Conservation (phyloP, 306 rosid species). For the Macrotyloma uniflorum region DNA sequence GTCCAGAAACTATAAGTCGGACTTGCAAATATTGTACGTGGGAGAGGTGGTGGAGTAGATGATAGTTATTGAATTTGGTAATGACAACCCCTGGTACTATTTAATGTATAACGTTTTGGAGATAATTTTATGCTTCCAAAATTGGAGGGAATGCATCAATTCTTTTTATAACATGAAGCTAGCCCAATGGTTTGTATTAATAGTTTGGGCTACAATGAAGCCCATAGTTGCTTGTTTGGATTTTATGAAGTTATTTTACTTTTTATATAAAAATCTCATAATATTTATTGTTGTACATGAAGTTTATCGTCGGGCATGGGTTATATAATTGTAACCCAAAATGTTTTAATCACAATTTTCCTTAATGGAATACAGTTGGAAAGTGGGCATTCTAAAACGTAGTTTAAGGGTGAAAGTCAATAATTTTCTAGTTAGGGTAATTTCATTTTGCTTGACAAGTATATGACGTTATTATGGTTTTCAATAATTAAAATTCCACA, state of each 20-base stretch:
- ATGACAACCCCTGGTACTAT: neutral
- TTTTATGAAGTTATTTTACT: neutral
- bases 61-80: neutral
- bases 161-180: neutral
- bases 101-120: conserved; percentile 6
- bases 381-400: neutral
- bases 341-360: neutral
- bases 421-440: neutral
- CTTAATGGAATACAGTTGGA: neutral
- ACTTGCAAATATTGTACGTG: conserved; percentile 18
- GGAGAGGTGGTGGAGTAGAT: neutral
- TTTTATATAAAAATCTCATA: neutral
- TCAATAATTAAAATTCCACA: neutral
- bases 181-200: neutral
- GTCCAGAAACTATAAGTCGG: neutral
- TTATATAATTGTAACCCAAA: neutral
- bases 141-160: neutral
- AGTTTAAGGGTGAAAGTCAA: neutral
- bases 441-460: neutral
- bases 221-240: neutral
- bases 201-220: neutral
- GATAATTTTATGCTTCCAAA: neutral
- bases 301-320: neutral
- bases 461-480: too few species aligned
- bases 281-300: neutral